A percentile compares a stretch with the other conserved stretches of the same genome.
These are phyloP conservation scores for Bimuria novae-zelandiae DNA, from an alignment of 2,329 filamentous ascomycete species.

Conservation along the genomic window DNA sequence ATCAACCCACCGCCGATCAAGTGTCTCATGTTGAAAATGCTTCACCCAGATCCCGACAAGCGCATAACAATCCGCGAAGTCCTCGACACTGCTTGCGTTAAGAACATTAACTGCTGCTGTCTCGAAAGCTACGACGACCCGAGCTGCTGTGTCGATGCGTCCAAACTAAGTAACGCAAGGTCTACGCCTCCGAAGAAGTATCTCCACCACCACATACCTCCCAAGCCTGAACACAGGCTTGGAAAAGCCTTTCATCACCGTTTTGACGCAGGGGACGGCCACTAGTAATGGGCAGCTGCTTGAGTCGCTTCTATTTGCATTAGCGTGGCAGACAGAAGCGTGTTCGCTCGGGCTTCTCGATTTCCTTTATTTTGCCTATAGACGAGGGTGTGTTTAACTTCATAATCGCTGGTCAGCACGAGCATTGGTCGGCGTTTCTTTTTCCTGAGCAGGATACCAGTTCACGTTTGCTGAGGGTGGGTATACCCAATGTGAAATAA, in stretches of 20 bases:
- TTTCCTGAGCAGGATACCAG: too few relatives aligned
- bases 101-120: conserved; percentile 78
- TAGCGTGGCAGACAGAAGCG: too few relatives aligned
- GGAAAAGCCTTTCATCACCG: conserved; percentile 43
- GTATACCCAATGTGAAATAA: too few relatives aligned
- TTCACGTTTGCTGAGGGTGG: too few relatives aligned
- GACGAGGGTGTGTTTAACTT: too few relatives aligned
- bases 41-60: conserved; percentile 75
- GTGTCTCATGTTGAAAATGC: conserved; percentile 76
- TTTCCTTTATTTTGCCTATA: too few relatives aligned
- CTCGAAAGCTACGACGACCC: conserved; percentile 70
- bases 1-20: conserved; percentile 68
- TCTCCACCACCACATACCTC: conserved; percentile 51
- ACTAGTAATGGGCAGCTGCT: conserved; percentile 9
- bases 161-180: conserved; percentile 42
- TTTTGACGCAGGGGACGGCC: conserved; percentile 48
- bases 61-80: conserved; percentile 73
- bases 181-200: conserved; percentile 45
- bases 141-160: conserved; percentile 63
- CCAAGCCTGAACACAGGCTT: conserved; percentile 44
- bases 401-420: too few relatives aligned
- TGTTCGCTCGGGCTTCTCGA: too few relatives aligned
- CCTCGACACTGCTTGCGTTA: conserved; percentile 72
- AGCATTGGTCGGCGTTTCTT: too few relatives aligned
- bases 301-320: conserved; percentile 5